Percentiles rank a stretch among this genome's conserved stretches.
These are phyloP conservation scores for Cyclostephanos tholiformis DNA, from an alignment of 108 stramenopile species.

Conservation along the genomic window DNA sequence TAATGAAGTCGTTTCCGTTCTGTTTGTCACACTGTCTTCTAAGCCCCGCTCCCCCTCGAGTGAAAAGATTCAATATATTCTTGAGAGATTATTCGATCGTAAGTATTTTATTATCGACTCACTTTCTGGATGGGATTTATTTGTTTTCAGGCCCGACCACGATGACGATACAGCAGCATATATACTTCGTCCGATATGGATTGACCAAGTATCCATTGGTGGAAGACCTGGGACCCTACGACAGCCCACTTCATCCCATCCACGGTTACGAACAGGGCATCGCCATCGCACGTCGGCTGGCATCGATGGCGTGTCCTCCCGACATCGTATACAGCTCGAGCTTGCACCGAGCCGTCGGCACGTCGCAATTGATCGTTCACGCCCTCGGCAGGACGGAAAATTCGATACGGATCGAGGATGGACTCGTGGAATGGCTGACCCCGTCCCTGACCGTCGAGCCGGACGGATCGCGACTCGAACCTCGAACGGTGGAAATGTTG, in stretches of 20 bases:
- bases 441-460: slow-evolving; percentile 72
- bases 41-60: too few species aligned
- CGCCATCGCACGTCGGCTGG: slow-evolving; percentile 58
- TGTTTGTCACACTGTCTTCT: too few species aligned
- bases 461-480: slow-evolving; percentile 54
- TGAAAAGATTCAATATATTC: too few species aligned
- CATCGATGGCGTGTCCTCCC: slow-evolving; percentile 35
- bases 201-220: slow-evolving; percentile 65
- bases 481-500: slow-evolving; percentile 48
- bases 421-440: slow-evolving; percentile 72
- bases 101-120: too few species aligned
- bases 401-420: slow-evolving; percentile 63
- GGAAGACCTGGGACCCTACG: slow-evolving; percentile 60
- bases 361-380: slow-evolving; percentile 66
- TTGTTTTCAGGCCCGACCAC: too few species aligned
- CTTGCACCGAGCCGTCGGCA: slow-evolving; percentile 63
- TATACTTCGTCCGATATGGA: slow-evolving; percentile 57
- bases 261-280: slow-evolving; percentile 67
- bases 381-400: slow-evolving; percentile 35
- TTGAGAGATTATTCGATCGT: too few species aligned
- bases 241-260: slow-evolving; percentile 63
- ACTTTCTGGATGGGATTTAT: too few species aligned
- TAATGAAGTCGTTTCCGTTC: too few species aligned
- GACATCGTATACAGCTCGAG: slow-evolving; percentile 60
- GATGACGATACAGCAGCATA: slow-evolving; percentile 24